These are phyloP conservation scores for Penicillium cataractarum DNA, from an alignment of 495 filamentous ascomycete species.

Conservation along the genomic window DNA sequence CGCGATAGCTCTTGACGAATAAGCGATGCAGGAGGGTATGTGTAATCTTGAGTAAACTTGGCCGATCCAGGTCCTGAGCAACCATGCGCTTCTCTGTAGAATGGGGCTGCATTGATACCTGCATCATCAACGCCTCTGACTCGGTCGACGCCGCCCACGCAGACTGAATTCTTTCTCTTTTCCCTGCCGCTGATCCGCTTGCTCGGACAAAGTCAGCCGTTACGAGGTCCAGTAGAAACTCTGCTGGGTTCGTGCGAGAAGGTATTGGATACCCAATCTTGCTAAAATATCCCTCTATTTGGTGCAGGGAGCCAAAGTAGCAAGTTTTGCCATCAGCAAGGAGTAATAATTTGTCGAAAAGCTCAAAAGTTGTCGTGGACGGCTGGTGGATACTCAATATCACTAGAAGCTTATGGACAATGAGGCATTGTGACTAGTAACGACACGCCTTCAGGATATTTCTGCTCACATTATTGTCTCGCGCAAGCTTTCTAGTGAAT, in stretches of 20 bases:
- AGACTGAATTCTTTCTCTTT: constrained; percentile 35
- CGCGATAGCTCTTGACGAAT: constrained; percentile 79
- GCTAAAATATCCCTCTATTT: constrained; percentile 60
- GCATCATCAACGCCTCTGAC: constrained; percentile 4
- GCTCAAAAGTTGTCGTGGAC: constrained; percentile 71
- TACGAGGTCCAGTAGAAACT: constrained; percentile 73
- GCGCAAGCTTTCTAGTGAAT: constrained; percentile 64
- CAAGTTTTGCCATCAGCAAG: constrained; percentile 69
- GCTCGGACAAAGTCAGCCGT: constrained; percentile 70
- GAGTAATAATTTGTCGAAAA: constrained; percentile 78
- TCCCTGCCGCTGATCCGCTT: too few relatives aligned
- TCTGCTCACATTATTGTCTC: constrained; percentile 61
- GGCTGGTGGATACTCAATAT: constrained; percentile 76
- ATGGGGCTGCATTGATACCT: constrained; percentile 21
- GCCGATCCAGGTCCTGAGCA: constrained; percentile 29
- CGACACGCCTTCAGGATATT: too few relatives aligned
- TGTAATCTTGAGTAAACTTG: constrained; percentile 35
- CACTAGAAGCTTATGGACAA: too few relatives aligned
- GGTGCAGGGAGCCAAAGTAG: constrained; percentile 67
- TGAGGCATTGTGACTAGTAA: too few relatives aligned
- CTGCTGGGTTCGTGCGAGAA: constrained; percentile 72
- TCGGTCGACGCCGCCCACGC: constrained; percentile 36
- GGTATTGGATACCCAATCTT: constrained; percentile 62
- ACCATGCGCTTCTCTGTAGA: too few relatives aligned
- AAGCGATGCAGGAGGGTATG: constrained; percentile 66